Percentiles rank a stretch among this genome's conserved stretches.
phyloP scores from a whole-genome alignment of 75 land plant species.

The Sequoia sempervirens region DNA sequence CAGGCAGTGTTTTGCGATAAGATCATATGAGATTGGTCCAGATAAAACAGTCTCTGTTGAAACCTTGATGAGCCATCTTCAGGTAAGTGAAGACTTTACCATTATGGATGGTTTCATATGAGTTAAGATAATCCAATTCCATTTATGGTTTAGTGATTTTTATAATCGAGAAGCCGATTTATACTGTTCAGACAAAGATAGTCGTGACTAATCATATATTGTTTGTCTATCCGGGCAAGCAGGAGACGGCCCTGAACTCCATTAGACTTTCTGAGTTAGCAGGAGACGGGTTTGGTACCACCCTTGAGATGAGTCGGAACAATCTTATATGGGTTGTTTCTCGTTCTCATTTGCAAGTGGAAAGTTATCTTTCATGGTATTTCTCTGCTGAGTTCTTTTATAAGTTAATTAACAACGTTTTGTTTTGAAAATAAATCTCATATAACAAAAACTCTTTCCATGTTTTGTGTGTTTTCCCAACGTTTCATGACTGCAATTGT shows the following conservation, averaged over 20 bases:
- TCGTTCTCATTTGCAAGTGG: slow-evolving; percentile 62
- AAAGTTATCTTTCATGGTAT: slow-evolving; percentile 63
- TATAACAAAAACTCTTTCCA: too few species aligned
- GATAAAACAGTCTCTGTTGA: slow-evolving; percentile 70
- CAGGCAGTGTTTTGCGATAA: slow-evolving; percentile 63
- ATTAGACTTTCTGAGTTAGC: slow-evolving; percentile 60
- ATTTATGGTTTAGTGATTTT: too few species aligned
- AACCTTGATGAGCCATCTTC: slow-evolving; percentile 70
- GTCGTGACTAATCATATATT: neutral
- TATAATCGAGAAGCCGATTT: too few species aligned
- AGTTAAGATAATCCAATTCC: too few species aligned
- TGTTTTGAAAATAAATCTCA: too few species aligned
- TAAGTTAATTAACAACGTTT: neutral
- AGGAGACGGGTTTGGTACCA: slow-evolving; percentile 79
- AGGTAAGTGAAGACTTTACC: slow-evolving; percentile 23
- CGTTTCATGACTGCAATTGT: neutral
- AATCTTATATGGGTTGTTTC: slow-evolving; percentile 80
- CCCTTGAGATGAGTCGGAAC: slow-evolving; percentile 52
- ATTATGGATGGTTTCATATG: neutral
- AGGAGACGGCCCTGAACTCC: slow-evolving; percentile 80
- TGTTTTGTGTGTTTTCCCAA: too few species aligned
- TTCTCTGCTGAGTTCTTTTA: neutral
- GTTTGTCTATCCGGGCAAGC: neutral
- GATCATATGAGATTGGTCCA: slow-evolving; percentile 73
- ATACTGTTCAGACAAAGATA: neutral